Base-by-base conservation (phyloP, 139 green algal genomes). In the Chlorella sorokiniana region DNA sequence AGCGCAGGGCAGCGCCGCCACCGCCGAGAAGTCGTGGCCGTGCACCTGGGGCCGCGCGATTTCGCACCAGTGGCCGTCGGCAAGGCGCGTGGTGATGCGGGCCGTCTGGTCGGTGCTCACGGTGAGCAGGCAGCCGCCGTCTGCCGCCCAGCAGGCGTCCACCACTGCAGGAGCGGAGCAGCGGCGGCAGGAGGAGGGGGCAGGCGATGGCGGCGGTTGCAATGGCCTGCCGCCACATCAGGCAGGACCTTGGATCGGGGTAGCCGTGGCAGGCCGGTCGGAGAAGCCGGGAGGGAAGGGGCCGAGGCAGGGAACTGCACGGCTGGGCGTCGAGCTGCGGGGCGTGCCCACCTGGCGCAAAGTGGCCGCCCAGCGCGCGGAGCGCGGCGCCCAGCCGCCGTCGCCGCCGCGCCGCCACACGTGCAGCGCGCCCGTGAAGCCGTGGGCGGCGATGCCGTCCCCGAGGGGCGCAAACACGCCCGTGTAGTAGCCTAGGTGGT, bases 21-120 rank as follows among this genome's bases (percentile, higher is more conserved):
- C 29, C 65, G 91, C 93, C 65, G 69, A 89, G 69, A 99, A 97
- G 85, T 98, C 94, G 82, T 99, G 96, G 25, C 96, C 96, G 86
- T 99, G 96, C 45, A 99, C 89, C 93, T 98, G 90, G 41, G 96
- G 93, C 4, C 96, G 80, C 9, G 96, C 96, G 33, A 98, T 82
- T 87, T 99, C 96, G 61, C 91, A 96, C 96, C 96, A 99, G 83
- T 51, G 84, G 20, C 78, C 78, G 51, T 67, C 65, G 7, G 16
- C 69, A 38, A 91, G 35, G 20, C 51, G 37, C 0, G 92, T 84
- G 38, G 89, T 91, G 38, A 97, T 76, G 33, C 95, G 86, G 4
- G 90, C 89, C 18, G 95, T 98, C 87, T 97, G 95, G 86, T 98
- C 95, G 22, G 69, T 79, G 37, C 74, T 84, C 3, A 90, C 93